These are phyloP conservation scores for Suhomyces yuchorum DNA, from an alignment of 1,139 yeast genomes.

Conservation along the genomic window DNA sequence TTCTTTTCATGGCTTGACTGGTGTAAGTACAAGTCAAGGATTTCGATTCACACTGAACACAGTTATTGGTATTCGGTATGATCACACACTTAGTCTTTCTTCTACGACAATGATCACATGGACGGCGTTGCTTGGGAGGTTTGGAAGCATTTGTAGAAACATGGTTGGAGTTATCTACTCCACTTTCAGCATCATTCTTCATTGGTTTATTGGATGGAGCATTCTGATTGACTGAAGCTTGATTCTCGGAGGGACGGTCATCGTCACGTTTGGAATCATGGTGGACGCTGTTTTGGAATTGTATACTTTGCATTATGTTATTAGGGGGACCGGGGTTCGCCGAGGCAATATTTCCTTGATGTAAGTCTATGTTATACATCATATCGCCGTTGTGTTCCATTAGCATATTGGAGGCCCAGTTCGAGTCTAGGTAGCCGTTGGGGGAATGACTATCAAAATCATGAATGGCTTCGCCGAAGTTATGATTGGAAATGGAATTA, in stretches of 20 bases:
- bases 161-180: slow-evolving; percentile 1
- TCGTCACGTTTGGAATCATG: slow-evolving; percentile 12
- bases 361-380: slow-evolving; percentile 34
- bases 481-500: neutral
- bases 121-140: slow-evolving; percentile 39
- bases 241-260: neutral
- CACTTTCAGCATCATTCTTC: neutral
- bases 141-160: slow-evolving; percentile 13
- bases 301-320: slow-evolving; percentile 36
- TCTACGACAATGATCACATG: slow-evolving; percentile 72
- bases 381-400: slow-evolving; percentile 43
- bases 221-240: slow-evolving; percentile 1
- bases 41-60: slow-evolving; percentile 70
- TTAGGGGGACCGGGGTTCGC: slow-evolving; percentile 12
- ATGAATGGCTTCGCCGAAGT: slow-evolving; percentile 2
- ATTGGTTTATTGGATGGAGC: neutral
- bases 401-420: slow-evolving; percentile 43
- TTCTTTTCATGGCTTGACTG: slow-evolving; percentile 36
- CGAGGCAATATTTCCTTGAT: slow-evolving; percentile 5
- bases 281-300: slow-evolving; percentile 35
- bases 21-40: slow-evolving; percentile 64
- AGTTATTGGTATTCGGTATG: slow-evolving; percentile 57
- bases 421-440: slow-evolving; percentile 44
- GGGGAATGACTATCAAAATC: slow-evolving; percentile 30
- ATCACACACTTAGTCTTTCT: slow-evolving; percentile 66